Percentiles rank a stretch among this genome's conserved stretches.
Evolutionary conservation across 306 rosid genomes (phyloP).

Genomic region (Albizia julibrissin): DNA sequence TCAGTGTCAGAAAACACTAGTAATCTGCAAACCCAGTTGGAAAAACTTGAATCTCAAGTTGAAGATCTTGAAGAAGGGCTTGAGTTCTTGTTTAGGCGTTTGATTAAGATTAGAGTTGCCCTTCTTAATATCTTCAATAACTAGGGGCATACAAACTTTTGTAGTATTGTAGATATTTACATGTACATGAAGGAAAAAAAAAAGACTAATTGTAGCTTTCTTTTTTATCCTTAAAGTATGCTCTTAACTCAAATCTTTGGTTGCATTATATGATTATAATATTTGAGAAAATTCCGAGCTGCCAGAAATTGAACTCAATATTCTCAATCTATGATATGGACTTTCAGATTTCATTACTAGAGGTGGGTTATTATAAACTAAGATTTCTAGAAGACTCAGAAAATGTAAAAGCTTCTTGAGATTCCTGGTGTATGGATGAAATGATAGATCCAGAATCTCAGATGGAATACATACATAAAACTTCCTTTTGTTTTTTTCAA

Average conservation of each 20-base stretch:
- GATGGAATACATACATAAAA: neutral
- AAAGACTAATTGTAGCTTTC: neutral
- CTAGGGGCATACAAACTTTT: neutral
- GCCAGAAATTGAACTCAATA: neutral
- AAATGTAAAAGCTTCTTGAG: neutral
- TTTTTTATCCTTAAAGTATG: neutral
- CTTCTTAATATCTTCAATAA: neutral
- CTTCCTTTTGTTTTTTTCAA: neutral
- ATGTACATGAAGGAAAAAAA: neutral
- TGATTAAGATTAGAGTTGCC: slow-evolving; percentile 2
- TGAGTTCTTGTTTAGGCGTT: neutral
- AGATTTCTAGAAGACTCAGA: neutral
- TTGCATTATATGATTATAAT: neutral
- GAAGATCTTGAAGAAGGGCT: neutral
- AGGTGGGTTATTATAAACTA: neutral
- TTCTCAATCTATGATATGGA: neutral
- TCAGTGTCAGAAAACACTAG: neutral
- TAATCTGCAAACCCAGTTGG: neutral
- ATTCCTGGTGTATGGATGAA: neutral
- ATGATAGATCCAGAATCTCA: neutral
- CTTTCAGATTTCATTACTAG: neutral
- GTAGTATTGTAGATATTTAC: neutral
- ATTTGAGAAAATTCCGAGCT: neutral
- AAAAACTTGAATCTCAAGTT: neutral
- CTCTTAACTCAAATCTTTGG: neutral